Conservation (phyloP, 306 rosid species). For the Sicyos baderoa region DNA sequence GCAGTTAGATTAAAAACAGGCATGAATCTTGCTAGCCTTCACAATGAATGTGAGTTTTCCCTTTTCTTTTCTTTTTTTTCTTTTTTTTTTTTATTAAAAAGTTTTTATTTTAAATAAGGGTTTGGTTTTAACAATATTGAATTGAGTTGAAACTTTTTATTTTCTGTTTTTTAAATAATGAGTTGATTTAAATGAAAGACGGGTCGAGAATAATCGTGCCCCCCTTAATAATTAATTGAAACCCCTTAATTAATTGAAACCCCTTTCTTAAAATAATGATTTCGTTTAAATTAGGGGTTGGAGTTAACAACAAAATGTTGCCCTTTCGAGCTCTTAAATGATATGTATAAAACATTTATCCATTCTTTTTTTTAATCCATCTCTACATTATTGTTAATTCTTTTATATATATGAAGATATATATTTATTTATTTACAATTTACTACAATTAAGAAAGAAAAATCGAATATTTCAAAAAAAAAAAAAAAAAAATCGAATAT, state of each 20-base stretch:
- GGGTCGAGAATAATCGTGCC: background rate
- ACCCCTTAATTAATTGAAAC: background rate
- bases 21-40: background rate
- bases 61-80: background rate
- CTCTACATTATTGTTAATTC: too few species aligned
- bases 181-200: background rate
- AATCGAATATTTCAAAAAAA: too few species aligned
- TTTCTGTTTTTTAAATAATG: background rate
- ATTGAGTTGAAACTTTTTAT: too few species aligned
- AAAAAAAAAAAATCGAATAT: too few species aligned
- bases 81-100: background rate
- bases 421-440: too few species aligned
- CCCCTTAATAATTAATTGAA: constrained; percentile 2
- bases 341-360: background rate
- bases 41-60: background rate
- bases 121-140: background rate
- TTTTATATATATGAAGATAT: too few species aligned
- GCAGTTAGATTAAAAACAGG: background rate
- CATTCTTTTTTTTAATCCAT: too few species aligned
- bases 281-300: constrained; percentile 2
- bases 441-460: too few species aligned
- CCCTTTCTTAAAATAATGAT: background rate
- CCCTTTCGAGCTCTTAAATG: background rate
- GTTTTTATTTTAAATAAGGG: background rate
- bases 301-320: background rate